phyloP scores from a whole-genome alignment of 2,329 filamentous ascomycete species.

The Fusarium mexicanum region DNA sequence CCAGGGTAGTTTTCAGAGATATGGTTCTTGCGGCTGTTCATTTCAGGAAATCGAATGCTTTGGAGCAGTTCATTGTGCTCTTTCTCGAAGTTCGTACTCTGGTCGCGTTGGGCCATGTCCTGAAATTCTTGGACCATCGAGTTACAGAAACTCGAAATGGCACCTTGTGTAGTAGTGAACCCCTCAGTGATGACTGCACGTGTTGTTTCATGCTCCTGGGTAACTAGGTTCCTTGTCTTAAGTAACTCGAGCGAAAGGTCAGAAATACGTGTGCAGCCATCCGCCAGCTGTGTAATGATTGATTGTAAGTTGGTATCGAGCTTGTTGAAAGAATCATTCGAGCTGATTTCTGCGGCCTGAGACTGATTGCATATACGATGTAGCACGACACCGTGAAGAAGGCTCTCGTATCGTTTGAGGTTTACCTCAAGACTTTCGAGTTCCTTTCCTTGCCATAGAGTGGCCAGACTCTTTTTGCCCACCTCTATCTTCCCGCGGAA shows the following conservation, averaged over 20 bases:
- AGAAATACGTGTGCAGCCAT: rapidly evolving
- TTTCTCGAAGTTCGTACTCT: rapidly evolving
- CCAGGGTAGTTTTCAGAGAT: not conserved
- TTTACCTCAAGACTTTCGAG: not conserved
- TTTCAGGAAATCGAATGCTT: not conserved
- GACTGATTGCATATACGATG: not conserved
- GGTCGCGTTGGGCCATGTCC: not conserved
- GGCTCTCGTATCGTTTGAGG: not conserved
- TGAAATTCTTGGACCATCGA: rapidly evolving
- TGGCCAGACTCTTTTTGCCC: rapidly evolving
- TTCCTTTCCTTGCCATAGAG: not conserved
- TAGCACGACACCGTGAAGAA: not conserved
- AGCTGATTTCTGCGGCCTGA: not conserved
- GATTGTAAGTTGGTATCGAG: not conserved
- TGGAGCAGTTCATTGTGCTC: rapidly evolving
- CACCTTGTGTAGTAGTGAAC: rapidly evolving
- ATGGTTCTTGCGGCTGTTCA: not conserved
- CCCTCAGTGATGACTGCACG: not conserved
- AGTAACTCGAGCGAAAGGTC: not conserved
- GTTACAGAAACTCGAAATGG: not conserved
- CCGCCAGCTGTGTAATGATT: not conserved
- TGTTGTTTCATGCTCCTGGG: not conserved
- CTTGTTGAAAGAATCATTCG: rapidly evolving
- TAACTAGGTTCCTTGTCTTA: rapidly evolving
- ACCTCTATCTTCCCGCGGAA: not conserved